Evolutionary conservation across 306 rosid genomes (phyloP).

Genomic region (Quercus parvula): DNA sequence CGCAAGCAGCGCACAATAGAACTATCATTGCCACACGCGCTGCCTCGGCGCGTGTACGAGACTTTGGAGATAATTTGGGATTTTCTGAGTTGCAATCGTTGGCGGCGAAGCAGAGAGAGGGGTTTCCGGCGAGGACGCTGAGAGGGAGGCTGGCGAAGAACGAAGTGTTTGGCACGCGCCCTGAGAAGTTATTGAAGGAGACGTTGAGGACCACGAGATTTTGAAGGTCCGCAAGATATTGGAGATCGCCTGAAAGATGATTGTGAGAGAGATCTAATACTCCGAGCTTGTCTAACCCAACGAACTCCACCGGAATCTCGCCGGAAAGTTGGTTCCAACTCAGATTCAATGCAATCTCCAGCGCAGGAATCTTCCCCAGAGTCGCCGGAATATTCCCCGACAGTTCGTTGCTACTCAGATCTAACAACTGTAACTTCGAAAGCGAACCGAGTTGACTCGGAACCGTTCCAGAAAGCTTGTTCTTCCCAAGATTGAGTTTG

Average conservation of each 20-base stretch:
- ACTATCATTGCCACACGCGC: constrained; percentile 85
- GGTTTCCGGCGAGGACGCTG: constrained; percentile 69
- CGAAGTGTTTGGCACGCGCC: constrained; percentile 71
- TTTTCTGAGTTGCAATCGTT: constrained; percentile 34
- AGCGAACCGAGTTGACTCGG: constrained; percentile 67
- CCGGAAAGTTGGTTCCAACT: constrained; percentile 75
- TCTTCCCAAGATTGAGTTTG: constrained; percentile 57
- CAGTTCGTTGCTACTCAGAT: constrained; percentile 59
- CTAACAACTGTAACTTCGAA: constrained; percentile 56
- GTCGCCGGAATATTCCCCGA: constrained; percentile 62
- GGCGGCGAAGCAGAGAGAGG: constrained; percentile 61
- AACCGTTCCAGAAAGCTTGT: constrained; percentile 59
- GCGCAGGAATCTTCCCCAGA: constrained; percentile 61
- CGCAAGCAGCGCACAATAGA: constrained; percentile 65
- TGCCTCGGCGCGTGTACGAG: constrained; percentile 36
- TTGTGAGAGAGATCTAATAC: constrained; percentile 78
- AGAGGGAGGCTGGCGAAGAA: constrained; percentile 80
- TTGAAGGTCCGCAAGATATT: constrained; percentile 54
- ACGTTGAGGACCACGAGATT: constrained; percentile 86
- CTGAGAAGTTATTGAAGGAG: constrained; percentile 76
- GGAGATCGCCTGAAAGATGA: constrained; percentile 63
- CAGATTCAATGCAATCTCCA: constrained; percentile 79
- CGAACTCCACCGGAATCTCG: constrained; percentile 57
- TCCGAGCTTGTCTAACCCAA: constrained; percentile 65
- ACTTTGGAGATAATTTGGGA: not conserved